Evolutionary conservation across 2,329 filamentous ascomycete species (phyloP), one percentile per base, ranked within the genome.

Genomic region (Diaporthe sp.): DNA sequence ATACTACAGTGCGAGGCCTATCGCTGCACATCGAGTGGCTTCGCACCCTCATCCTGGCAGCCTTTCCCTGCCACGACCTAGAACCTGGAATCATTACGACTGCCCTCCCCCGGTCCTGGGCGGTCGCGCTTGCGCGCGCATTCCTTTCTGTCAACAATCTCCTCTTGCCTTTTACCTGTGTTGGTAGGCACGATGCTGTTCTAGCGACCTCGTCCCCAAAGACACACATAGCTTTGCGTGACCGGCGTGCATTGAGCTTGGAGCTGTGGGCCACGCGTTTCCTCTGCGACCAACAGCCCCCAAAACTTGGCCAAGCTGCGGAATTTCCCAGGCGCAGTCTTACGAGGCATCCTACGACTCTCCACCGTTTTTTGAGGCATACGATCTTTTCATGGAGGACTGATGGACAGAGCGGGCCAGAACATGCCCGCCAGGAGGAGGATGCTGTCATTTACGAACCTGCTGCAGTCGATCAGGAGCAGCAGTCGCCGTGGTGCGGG

Each of bases 401-500:
- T 56, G 75, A 76, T 77, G 77, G 76, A 72, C 72, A 55, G 78
- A 78, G 76, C 75, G 76, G 76, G 73, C 73, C 73, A 66, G 75
- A 74, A 73, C n/a, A 75, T 72, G 74, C 77, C 75, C 73, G 58
- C 71, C 35, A 74, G 70, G 77, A 81, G 76, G 63, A 81, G 76
- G 61, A 83, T 83, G 80, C 76, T 84, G 65, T 71, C 74, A n/a
- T 75, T 75, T 27, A 80, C 80, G 71, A 78, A 76, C 65, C 72
- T 84, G 71, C 71, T 82, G 39, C 80, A 81, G 66, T 79, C 82
- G 73, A 78, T 82, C 68, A 78, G 77, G 76, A 80, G 81, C 77
- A 80, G 81, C 77, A 77, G 73, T 71, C 77, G 76, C 56, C 76
- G 77, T 37, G 74, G 73, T 37, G 74, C 70, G 8, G 59, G 70